Conservation (phyloP, 495 filamentous ascomycete genomes). For the Lindgomyces ingoldianus region DNA sequence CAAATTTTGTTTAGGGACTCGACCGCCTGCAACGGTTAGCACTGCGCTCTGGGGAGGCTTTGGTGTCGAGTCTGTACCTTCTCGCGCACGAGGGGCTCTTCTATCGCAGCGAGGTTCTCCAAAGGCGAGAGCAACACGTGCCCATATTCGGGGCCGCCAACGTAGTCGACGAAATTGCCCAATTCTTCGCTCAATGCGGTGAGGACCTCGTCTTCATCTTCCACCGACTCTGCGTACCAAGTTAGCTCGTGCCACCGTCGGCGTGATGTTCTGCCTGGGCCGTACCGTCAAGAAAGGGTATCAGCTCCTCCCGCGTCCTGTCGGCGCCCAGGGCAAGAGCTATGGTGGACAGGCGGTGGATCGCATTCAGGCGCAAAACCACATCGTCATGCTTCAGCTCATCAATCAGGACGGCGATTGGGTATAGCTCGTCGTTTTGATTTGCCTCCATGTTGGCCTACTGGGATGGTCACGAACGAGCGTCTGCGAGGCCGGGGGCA, state of each 20-base stretch:
- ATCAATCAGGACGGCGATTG: constrained; percentile 98
- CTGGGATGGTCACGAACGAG: constrained; percentile 7
- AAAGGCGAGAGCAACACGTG: constrained; percentile 95
- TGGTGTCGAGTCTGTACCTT: constrained; percentile 61
- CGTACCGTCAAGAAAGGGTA: constrained; percentile 96
- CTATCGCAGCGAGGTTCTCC: constrained; percentile 97
- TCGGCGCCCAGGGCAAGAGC: constrained; percentile 92
- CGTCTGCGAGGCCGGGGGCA: constrained; percentile 18
- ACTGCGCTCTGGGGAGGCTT: background rate
- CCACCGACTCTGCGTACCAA: constrained; percentile 75
- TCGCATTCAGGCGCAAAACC: constrained; percentile 93
- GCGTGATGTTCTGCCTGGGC: constrained; percentile 28
- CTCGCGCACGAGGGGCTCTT: constrained; percentile 94
- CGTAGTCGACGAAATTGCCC: constrained; percentile 94
- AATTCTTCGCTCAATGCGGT: constrained; percentile 96
- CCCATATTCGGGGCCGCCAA: constrained; percentile 88
- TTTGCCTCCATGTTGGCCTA: constrained; percentile 62
- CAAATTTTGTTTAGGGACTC: constrained; percentile 99
- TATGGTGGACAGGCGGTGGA: constrained; percentile 96
- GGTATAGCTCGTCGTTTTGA: constrained; percentile 95
- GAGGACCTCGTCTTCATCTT: constrained; percentile 97
- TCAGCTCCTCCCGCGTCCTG: constrained; percentile 94
- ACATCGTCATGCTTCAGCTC: constrained; percentile 99
- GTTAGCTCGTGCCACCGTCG: constrained; percentile 7
- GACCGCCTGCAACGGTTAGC: constrained; percentile 66